These are phyloP conservation scores for Plasmodium sp. DNA, from an alignment of 169 alveolate species.

Conservation along the genomic window DNA sequence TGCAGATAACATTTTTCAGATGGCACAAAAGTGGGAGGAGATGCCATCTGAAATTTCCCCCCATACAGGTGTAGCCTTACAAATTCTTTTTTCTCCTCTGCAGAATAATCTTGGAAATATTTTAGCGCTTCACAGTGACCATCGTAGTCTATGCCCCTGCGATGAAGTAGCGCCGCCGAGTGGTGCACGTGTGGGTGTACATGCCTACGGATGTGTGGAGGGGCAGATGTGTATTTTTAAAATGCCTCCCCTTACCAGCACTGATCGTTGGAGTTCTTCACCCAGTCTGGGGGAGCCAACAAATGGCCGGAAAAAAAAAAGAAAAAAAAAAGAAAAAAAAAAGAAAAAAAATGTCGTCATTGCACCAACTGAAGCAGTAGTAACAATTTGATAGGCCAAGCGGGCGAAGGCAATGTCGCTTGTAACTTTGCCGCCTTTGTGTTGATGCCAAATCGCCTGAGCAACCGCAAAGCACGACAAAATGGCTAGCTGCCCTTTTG, in stretches of 20 bases:
- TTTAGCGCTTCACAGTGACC: slow-evolving; percentile 59
- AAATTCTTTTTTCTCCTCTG: slow-evolving; percentile 52
- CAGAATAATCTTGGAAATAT: slow-evolving; percentile 47
- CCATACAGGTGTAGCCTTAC: background rate
- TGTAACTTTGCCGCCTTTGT: background rate
- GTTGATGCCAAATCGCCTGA: background rate
- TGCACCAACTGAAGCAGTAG: background rate
- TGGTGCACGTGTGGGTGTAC: background rate
- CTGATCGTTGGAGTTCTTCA: slow-evolving; percentile 14
- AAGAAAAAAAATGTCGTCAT: background rate
- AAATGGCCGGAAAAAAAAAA: background rate
- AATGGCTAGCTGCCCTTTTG: background rate
- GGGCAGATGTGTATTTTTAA: background rate
- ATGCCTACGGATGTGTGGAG: background rate
- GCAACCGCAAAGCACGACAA: background rate
- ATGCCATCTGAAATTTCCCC: background rate
- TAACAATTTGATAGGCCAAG: background rate
- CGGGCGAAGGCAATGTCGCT: background rate
- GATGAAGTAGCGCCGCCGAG: background rate
- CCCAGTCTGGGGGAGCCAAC: slow-evolving; percentile 10
- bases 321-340: background rate
- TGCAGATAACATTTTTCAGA: background rate
- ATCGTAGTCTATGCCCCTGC: slow-evolving; percentile 51
- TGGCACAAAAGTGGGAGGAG: background rate
- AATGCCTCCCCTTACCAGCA: slow-evolving; percentile 12